Base-by-base conservation (phyloP, 352 stramenopile species). In the Phytophthora niederhauseri region DNA sequence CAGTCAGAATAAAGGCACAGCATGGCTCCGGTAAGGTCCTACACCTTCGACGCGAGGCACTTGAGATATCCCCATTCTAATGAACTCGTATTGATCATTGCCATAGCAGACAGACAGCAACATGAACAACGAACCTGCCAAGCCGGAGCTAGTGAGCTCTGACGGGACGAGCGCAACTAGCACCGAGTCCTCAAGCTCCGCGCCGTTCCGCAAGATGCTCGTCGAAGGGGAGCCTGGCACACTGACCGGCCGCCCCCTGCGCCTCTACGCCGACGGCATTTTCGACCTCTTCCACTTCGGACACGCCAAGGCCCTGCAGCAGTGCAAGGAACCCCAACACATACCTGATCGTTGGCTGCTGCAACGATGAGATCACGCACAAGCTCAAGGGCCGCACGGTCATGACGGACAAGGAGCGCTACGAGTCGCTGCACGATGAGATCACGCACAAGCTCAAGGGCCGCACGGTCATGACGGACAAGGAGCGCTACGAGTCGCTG, bases 271-370 rank as follows among this genome's bases (percentile, higher is more conserved):
- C 6, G 90, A 97, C 57, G 90, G 90, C 19, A 96, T 96, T 63
- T 97, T 97, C 68, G 88, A 97, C 71, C 75, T 97, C 30, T 97
- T 95, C 76, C 88, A 97, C 64, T 96, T 94, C 61, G 88, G 90
- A 36, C 90, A 97, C 75, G 87, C 90, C 31, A 90, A 90, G 61
- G 90, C 90, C 4, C 66, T 97, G 58, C 87, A 97, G 74, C 90
- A 97, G 68, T 94, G 88, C 61, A 97, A 97, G 61, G 74, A 90
- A 95, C 64, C 90, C 90, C 24, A 94, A 97, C 75, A 84, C 84
- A 46, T 91, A 87, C 66, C 61, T 97, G 54, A 70, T 97, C 11
- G 89, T 97, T 20, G 90, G 90, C 20, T 95, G 87, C 71, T 95
- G 87, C 74, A 95, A 77, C 58, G 90, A 97, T 61, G 81, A 92